Base-by-base conservation (phyloP, 345 rosid genomes). In the Murraya koenigii region DNA sequence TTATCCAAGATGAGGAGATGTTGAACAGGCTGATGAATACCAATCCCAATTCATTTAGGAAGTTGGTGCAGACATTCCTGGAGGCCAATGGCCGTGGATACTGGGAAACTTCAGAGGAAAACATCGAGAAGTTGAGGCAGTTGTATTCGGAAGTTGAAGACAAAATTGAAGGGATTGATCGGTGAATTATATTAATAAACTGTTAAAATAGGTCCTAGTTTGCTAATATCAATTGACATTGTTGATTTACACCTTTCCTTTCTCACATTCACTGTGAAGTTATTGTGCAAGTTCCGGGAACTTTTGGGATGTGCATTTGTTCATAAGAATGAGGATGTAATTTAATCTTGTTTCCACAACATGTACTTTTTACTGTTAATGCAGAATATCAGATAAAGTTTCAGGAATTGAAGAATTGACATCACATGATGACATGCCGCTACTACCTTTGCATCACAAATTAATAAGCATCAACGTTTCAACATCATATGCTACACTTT, bases 1-100 rank as follows among this genome's bases (percentile, higher is more conserved):
- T 96, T 88, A 90, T 96, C 63, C 79, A 96, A 80, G 99, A 96
- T 63, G 95, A 96, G 89, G 92, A 92, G 75, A 96, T 94, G 98
- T 84, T 92, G 77, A 88, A 94, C 32, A 89, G 95, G 83, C 92
- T 96, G 25, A 90, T 94, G 95, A 90, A 74, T 80, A 92, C 89
- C 0, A 96, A 96, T 82, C 99, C 99, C 0, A 96, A 91, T 76
- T 96, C 98, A 32, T 94, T 96, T 79, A 87, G 99, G 87, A 96
- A 96, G 84, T 69, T 94, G 88, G 28, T 96, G 82, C 99, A 96
- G 85, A 96, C 98, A 69, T 96, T 96, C 93, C 79, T 94, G 86
- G 99, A 96, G 77, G 99, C 99, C 55, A 94, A 91, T 62, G 99
- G 99, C 36, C 97, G 99, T 6, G 97, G 99, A 6, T 96, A 94